phyloP scores from a whole-genome alignment of 192 early-diverging fungal genomes.

The Jimgerdemannia flammicorona region DNA sequence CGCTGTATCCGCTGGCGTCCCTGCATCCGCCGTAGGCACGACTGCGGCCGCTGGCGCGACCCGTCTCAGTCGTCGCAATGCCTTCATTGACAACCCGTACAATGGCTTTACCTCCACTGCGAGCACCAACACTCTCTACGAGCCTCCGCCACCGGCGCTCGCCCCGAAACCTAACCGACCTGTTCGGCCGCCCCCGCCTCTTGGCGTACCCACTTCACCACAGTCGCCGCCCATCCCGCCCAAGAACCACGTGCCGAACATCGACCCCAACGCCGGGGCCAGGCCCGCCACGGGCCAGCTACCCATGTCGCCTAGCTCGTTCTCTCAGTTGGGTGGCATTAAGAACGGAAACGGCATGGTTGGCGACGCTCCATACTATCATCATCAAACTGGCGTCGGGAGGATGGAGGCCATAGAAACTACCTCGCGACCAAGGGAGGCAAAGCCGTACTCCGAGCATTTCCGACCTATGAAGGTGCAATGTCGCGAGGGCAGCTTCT shows the following conservation, averaged over 20 bases:
- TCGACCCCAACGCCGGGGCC: slow-evolving; percentile 3
- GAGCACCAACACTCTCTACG: slow-evolving; percentile 25
- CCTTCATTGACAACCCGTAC: slow-evolving; percentile 57
- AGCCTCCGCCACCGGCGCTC: slow-evolving; percentile 9
- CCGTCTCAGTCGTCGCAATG: slow-evolving; percentile 28
- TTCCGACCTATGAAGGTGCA: neutral
- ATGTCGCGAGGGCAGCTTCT: neutral
- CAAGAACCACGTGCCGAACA: neutral
- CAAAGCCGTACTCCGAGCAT: neutral
- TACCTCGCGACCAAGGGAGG: neutral
- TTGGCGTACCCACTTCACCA: neutral
- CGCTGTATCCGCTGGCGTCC: too few relatives aligned
- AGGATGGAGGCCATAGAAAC: too few relatives aligned
- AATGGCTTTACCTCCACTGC: slow-evolving; percentile 34
- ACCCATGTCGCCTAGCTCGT: slow-evolving; percentile 26
- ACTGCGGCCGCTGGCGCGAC: too few relatives aligned
- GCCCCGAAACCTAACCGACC: slow-evolving; percentile 41
- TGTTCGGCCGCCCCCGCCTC: slow-evolving; percentile 19
- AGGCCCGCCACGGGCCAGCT: neutral
- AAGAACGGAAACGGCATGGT: too few relatives aligned
- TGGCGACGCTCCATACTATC: too few relatives aligned
- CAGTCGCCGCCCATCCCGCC: neutral
- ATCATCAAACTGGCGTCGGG: too few relatives aligned
- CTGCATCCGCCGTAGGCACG: too few relatives aligned
- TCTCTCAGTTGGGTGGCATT: slow-evolving; percentile 37